A percentile compares a stretch with the other conserved stretches of the same genome.
Conservation (phyloP, 2,329 filamentous ascomycete genomes). For the Pseudogymnoascus destructans region DNA sequence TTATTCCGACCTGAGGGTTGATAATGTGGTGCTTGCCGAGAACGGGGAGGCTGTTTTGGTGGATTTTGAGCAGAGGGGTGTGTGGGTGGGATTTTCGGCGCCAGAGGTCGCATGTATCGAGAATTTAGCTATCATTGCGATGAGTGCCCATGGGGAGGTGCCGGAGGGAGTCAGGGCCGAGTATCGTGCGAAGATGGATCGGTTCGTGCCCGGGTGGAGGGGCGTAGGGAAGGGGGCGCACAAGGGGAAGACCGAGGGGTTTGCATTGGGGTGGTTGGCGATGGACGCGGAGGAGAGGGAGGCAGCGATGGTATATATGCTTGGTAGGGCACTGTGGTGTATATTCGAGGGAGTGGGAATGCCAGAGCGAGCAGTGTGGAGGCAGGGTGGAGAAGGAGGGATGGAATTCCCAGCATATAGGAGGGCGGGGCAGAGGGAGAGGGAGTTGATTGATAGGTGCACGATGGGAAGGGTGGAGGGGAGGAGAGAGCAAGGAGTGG, state of each 20-base stretch:
- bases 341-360: slow-evolving; percentile 10
- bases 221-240: neutral
- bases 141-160: neutral
- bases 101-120: slow-evolving; percentile 48
- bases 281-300: neutral
- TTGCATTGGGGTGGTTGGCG: neutral
- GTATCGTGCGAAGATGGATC: neutral
- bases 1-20: neutral
- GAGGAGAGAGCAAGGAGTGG: neutral
- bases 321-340: slow-evolving; percentile 11
- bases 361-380: slow-evolving; percentile 6
- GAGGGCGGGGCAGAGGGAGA: neutral
- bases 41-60: slow-evolving; percentile 39
- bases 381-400: neutral
- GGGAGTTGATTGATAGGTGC: neutral
- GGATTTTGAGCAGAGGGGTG: slow-evolving; percentile 49
- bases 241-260: neutral
- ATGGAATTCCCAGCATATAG: slow-evolving; percentile 6
- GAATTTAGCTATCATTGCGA: neutral
- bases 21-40: slow-evolving; percentile 16
- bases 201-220: neutral
- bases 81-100: slow-evolving; percentile 48
- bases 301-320: slow-evolving; percentile 9
- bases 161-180: neutral
- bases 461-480: neutral